Conservation (phyloP, 345 rosid species). For the Hibiscus syriacus region DNA sequence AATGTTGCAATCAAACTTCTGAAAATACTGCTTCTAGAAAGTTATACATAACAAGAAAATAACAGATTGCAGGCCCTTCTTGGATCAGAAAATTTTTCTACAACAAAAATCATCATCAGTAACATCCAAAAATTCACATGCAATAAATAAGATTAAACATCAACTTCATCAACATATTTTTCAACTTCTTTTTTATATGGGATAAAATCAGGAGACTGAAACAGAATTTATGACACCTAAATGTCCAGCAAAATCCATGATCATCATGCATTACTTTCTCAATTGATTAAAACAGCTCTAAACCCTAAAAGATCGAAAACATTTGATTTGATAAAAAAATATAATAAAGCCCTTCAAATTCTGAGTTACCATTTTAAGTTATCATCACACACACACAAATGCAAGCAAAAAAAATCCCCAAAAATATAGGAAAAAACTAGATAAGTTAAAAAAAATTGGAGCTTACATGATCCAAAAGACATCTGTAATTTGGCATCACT, state of each 20-base stretch:
- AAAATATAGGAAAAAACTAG: not conserved
- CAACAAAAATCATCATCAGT: no score
- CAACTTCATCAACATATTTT: not conserved
- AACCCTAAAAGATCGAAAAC: constrained; percentile 3
- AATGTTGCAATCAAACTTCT: not conserved
- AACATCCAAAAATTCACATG: not conserved
- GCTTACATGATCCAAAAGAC: constrained; percentile 40
- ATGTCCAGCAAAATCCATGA: not conserved
- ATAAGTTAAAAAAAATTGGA: not conserved
- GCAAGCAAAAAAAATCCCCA: not conserved
- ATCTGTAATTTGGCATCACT: constrained; percentile 23
- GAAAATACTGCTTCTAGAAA: not conserved
- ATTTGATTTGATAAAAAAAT: not conserved
- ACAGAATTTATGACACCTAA: no score
- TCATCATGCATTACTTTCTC: not conserved
- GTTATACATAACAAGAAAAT: constrained; percentile 6
- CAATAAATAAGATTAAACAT: not conserved
- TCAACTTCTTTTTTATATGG: not conserved
- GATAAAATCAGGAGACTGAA: not conserved
- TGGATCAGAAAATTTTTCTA: not conserved
- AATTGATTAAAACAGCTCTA: not conserved
- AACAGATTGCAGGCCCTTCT: not conserved
- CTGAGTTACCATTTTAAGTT: not conserved
- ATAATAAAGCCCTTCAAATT: not conserved
- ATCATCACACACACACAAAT: not conserved